Evolutionary conservation across 306 rosid species (phyloP), one percentile per base, ranked within the genome.

Genomic region (Styphnolobium japonicum): DNA sequence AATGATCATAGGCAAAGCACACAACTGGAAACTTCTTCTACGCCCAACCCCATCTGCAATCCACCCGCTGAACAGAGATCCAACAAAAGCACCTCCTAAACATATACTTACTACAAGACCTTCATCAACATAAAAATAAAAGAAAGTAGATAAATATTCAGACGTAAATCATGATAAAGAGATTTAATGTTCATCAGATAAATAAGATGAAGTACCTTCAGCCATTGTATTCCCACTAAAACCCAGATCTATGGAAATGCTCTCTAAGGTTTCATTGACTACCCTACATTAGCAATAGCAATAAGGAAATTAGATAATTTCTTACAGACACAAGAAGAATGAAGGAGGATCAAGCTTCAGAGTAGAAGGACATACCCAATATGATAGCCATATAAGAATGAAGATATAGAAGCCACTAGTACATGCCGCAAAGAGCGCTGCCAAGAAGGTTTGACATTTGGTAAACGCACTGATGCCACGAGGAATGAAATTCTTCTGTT

Each of bases 61-160:
- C 88, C 86, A 91, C 22, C 98, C 97, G 48, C 97, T 91, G 68
- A 93, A 86, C 64, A 91, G 58, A 61, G 94, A 93, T 77, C 98
- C 98, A 83, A 85, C 45, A 84, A 93, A 91, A 73, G 98, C 97
- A 27, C 90, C 94, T 67, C 94, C 98, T 85, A 93, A 81, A 80
- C 98, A 91, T 14, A 86, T 85, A 87, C 98, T 93, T 80, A 93
- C 98, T 19, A 91, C 98, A 52, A 93, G 94, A 85, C 98, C 97
- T 93, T 75, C 82, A 85, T 82, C 48, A 73, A 82, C 62, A 90
- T 27, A 75, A 62, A 56, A 58, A 61, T 55, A 82, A 71, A 36
- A 69, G 39, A 37, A 51, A 66, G 19, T 10, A 62, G 56, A 81
- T 75, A 46, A 52, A 36, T 49, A 63, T 83, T 56, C 45, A 52